Percentiles rank a stretch among this genome's conserved stretches.
Conservation (phyloP, 148 eudicot genomes). For the Chenopodium album region DNA sequence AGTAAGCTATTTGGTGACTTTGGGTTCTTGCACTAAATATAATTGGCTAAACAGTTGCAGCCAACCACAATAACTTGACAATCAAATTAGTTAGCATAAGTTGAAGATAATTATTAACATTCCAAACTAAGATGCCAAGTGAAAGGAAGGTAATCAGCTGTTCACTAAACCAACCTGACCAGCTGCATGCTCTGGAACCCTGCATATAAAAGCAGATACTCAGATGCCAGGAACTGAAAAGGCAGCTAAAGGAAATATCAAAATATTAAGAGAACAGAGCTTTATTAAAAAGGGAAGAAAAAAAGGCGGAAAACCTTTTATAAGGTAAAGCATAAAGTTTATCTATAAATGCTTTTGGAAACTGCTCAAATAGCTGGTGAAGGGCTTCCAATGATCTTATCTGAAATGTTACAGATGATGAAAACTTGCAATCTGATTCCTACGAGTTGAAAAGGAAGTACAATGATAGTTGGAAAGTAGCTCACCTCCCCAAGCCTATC, state of each 20-base stretch:
- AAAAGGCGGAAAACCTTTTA: constrained; percentile 45
- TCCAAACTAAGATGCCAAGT: not conserved
- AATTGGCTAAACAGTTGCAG: not conserved
- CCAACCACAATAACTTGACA: not conserved
- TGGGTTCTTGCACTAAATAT: not conserved
- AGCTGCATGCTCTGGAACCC: constrained; percentile 43
- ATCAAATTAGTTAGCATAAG: not conserved
- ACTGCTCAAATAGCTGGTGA: constrained; percentile 87
- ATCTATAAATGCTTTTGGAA: constrained; percentile 82
- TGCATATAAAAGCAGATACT: constrained; percentile 39
- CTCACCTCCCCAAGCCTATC: constrained; percentile 98
- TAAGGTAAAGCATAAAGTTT: constrained; percentile 61
- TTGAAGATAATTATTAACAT: not conserved
- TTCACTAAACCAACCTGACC: constrained; percentile 54
- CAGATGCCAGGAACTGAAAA: not conserved
- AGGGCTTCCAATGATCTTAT: constrained; percentile 92
- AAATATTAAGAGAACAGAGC: not conserved
- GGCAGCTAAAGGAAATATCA: not conserved
- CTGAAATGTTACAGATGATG: constrained; percentile 35
- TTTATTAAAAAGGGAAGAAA: not conserved
- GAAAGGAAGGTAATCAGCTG: too few species aligned
- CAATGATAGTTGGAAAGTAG: not conserved
- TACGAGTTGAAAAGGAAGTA: not conserved
- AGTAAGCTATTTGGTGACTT: constrained; percentile 7
- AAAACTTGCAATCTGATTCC: not conserved